Evolutionary conservation across 139 green algal species (phyloP).

Genomic region (Closterium sp.): DNA sequence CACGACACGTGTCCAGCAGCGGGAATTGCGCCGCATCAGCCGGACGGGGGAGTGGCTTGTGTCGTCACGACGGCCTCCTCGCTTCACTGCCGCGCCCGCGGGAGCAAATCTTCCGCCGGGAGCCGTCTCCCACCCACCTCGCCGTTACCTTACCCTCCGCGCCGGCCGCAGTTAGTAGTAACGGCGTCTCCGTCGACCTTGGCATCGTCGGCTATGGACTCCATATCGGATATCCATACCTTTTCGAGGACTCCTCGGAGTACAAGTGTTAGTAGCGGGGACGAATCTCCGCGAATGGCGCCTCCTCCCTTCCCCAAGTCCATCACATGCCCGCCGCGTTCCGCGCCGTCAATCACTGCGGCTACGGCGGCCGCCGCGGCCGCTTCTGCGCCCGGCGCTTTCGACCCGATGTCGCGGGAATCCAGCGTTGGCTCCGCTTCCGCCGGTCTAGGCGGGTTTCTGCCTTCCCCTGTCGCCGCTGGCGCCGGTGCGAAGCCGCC

Average conservation of each 20-base stretch:
- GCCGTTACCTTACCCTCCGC: neutral
- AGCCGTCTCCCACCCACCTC: no score
- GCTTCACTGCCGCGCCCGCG: neutral
- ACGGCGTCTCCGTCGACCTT: neutral
- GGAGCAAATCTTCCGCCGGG: no score
- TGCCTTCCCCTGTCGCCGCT: neutral
- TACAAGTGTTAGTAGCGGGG: neutral
- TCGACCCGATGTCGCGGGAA: no score
- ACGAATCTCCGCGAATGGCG: neutral
- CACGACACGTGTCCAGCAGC: neutral
- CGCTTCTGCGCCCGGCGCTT: neutral
- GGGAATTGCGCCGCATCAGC: neutral
- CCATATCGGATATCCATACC: no score
- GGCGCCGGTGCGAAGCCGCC: neutral
- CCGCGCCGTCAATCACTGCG: no score
- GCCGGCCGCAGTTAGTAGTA: neutral
- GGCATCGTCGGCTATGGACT: no score
- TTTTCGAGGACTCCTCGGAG: neutral
- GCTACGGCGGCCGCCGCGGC: no score
- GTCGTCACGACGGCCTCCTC: neutral
- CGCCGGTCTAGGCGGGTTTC: neutral
- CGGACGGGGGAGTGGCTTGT: neutral
- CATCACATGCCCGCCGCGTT: neutral
- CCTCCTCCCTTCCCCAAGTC: neutral
- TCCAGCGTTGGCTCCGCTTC: neutral